Evolutionary conservation across 345 rosid species (phyloP), one percentile per base, ranked within the genome.

Genomic region (Pistacia integerrima): DNA sequence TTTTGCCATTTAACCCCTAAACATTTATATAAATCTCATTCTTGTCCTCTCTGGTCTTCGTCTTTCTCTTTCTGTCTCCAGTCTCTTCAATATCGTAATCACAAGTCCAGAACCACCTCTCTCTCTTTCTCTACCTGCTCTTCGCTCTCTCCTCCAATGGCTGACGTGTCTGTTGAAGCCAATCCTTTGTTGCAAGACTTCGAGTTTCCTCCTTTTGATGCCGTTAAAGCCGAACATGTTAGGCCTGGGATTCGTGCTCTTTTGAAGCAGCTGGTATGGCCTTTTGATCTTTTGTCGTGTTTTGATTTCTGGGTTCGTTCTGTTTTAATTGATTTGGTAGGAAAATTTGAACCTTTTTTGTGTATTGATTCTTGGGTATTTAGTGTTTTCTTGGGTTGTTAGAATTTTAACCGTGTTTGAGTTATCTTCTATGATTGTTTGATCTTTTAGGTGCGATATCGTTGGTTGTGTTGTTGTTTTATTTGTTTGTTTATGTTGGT

Each of bases 151-250:
- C n/a, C 90, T 25, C 70, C 84, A 48, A 12, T 74, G 28, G 75
- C 73, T 51, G 82, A 69, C 41, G 84, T 67, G 22, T 49, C 64
- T n/a, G 59, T 85, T 46, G 74, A 80, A 4, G 61, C 82, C 75
- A 95, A 93, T 73, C 98, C 98, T 79, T 89, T 95, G 8, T 68
- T 93, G 82, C 86, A 76, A 75, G 88, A 88, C 74, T 95, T 90
- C 7, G 90, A 87, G 5, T 91, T 95, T 72, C 98, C 96, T 6
- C 97, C 97, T 12, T 95, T 87, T 62, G 87, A 90, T 78, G 74
- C 75, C n/a, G 88, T 95, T 18, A 80, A 89, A 64, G 86, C 96
- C 76, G 61, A 79, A 16, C 98, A 93, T 75, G 94, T 95, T 69
- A 80, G 92, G 60, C 96, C 97, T 2, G 97, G 94, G 69, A 76